Percentiles rank a stretch among this genome's conserved stretches.
These are phyloP conservation scores for Trametes pubescens DNA, from an alignment of 1,284 basidiomycete genomes.

Conservation along the genomic window DNA sequence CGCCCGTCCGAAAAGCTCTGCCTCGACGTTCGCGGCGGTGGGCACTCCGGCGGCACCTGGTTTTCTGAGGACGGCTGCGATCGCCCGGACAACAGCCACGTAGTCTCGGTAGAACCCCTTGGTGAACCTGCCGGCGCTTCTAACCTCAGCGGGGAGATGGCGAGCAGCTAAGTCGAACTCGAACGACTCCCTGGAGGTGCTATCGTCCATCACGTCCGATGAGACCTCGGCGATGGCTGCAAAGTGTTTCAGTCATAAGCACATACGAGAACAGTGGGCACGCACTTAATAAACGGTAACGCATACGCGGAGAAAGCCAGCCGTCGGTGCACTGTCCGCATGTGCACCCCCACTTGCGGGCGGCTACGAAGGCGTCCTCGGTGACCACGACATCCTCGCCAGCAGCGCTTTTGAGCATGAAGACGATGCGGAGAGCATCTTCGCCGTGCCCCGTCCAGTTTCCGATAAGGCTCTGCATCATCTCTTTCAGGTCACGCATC, in stretches of 20 bases:
- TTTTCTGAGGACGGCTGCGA: conserved; percentile 5
- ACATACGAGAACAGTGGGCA: neutral
- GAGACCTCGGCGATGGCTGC: neutral
- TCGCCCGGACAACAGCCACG: neutral
- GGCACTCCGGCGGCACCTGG: conserved; percentile 5
- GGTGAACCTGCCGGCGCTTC: neutral
- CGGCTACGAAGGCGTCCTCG: conserved; percentile 24
- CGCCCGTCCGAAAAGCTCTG: neutral
- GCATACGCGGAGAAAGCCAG: conserved; percentile 37
- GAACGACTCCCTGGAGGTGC: neutral
- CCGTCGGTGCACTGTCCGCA: conserved; percentile 33
- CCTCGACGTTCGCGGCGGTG: conserved; percentile 2
- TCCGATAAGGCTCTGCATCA: conserved; percentile 12
- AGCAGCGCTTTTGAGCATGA: conserved; percentile 9
- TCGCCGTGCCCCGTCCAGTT: conserved; percentile 12
- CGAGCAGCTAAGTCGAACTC: neutral
- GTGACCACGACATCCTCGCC: conserved; percentile 16
- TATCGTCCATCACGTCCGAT: neutral
- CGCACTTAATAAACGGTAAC: conserved; percentile 16
- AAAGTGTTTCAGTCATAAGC: neutral
- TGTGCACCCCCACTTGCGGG: conserved; percentile 31
- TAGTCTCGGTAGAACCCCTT: conserved; percentile 9
- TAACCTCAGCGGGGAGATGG: conserved; percentile 9
- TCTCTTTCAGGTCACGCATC: conserved; percentile 16
- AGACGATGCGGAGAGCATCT: conserved; percentile 1